Evolutionary conservation across 768 basidiomycete species (phyloP).

Genomic region (Trametes coccinea): DNA sequence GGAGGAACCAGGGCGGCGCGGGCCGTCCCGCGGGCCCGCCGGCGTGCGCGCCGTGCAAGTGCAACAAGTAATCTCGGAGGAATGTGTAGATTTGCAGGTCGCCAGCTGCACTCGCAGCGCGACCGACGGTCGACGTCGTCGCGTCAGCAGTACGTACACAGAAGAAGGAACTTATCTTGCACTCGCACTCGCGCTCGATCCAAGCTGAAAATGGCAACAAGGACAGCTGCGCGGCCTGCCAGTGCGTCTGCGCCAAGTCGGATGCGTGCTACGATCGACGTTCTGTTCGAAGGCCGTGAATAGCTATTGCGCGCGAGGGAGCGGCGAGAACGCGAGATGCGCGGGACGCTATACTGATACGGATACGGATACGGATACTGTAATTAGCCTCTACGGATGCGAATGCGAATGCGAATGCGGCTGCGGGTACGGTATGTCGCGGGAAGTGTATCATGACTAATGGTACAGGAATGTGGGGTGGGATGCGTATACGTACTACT

Average conservation of each 20-base stretch:
- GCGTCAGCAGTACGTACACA: neutral
- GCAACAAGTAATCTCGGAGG: neutral
- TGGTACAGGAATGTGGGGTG: conserved; percentile 13
- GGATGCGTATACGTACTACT: neutral
- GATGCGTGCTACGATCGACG: no score
- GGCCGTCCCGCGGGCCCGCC: conserved; percentile 3
- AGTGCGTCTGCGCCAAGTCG: no score
- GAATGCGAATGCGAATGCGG: neutral
- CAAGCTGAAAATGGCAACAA: neutral
- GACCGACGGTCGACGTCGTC: neutral
- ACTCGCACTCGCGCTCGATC: neutral
- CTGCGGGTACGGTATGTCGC: neutral
- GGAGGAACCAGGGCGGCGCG: neutral
- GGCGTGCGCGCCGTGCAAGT: neutral
- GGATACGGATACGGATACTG: neutral
- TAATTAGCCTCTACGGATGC: conserved; percentile 7
- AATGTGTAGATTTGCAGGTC: neutral
- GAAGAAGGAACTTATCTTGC: neutral
- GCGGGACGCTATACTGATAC: no score
- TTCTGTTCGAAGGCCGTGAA: no score
- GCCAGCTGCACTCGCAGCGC: no score
- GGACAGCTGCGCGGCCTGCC: no score
- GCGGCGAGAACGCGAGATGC: no score
- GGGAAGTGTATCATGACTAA: conserved; percentile 4
- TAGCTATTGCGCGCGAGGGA: no score